phyloP scores from a whole-genome alignment of 2,329 filamentous ascomycete genomes.

The Aspergillus sp. region DNA sequence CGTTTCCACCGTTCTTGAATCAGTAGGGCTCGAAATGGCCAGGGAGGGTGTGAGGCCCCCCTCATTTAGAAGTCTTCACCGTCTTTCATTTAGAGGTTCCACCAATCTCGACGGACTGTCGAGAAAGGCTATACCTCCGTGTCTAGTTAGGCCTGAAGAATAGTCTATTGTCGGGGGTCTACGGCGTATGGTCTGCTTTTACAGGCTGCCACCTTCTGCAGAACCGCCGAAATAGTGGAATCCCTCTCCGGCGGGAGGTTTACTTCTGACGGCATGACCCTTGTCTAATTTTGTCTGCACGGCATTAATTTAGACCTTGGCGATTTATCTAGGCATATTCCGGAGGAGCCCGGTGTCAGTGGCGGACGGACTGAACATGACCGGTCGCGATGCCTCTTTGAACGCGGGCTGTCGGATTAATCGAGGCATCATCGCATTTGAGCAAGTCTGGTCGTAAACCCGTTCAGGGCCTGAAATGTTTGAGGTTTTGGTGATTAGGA shows the following conservation, averaged over 20 bases:
- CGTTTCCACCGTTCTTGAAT: neutral
- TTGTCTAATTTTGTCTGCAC: neutral
- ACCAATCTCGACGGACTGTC: slow-evolving; percentile 3
- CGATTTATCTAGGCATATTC: neutral
- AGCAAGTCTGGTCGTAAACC: neutral
- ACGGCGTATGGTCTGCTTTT: neutral
- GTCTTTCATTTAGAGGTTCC: slow-evolving; percentile 5
- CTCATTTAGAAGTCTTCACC: neutral
- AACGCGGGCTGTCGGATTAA: neutral
- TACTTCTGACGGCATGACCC: neutral
- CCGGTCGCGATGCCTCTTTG: neutral
- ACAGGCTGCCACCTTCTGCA: neutral
- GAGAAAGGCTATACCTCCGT: neutral
- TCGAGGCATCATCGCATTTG: neutral
- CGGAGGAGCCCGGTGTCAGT: neutral
- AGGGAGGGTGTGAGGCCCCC: neutral
- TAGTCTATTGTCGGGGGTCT: neutral
- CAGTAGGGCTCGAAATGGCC: neutral
- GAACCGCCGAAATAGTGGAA: neutral
- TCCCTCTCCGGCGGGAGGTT: neutral
- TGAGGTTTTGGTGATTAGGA: too few relatives aligned
- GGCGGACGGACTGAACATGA: neutral
- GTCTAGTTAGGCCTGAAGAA: neutral
- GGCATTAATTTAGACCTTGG: neutral
- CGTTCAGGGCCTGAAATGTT: neutral